Conservation (phyloP, 768 basidiomycete species). For the Dacryopinax primogenitus region DNA sequence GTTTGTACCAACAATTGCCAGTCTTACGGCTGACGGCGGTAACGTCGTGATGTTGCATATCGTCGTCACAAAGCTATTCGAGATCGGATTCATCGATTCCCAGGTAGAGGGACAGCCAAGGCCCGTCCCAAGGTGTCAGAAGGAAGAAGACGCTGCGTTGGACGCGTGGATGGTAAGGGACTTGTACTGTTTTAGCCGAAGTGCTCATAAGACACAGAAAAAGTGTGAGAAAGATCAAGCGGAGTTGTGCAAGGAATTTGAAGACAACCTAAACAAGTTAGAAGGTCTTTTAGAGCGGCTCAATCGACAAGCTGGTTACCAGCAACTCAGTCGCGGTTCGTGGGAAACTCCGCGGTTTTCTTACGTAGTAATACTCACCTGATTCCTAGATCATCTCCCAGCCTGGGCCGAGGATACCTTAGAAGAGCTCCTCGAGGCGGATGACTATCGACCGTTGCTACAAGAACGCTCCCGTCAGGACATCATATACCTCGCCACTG, state of each 20-base stretch:
- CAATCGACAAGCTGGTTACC: conserved; percentile 42
- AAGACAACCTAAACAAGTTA: conserved; percentile 41
- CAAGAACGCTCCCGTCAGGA: conserved; percentile 15
- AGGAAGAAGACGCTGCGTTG: conserved; percentile 48
- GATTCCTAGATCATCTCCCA: no score
- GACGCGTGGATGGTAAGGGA: conserved; percentile 57
- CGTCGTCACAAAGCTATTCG: conserved; percentile 56
- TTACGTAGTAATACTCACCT: no score
- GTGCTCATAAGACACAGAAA: conserved; percentile 31
- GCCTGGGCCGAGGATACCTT: conserved; percentile 38
- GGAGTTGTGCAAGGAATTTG: conserved; percentile 44
- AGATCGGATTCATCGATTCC: conserved; percentile 63
- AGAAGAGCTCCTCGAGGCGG: conserved; percentile 50
- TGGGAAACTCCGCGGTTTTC: background rate
- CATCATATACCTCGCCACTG: conserved; percentile 10
- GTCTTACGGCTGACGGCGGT: conserved; percentile 73
- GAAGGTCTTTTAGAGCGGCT: conserved; percentile 55
- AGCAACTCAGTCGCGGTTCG: conserved; percentile 22
- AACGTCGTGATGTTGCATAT: conserved; percentile 60
- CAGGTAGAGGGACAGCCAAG: conserved; percentile 38
- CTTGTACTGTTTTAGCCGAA: background rate
- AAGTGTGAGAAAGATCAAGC: conserved; percentile 46
- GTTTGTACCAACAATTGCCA: conserved; percentile 63
- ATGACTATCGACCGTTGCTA: conserved; percentile 35
- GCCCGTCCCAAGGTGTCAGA: conserved; percentile 45